Conservation (phyloP, 2,329 filamentous ascomycete genomes). For the Pyricularia grisea region DNA sequence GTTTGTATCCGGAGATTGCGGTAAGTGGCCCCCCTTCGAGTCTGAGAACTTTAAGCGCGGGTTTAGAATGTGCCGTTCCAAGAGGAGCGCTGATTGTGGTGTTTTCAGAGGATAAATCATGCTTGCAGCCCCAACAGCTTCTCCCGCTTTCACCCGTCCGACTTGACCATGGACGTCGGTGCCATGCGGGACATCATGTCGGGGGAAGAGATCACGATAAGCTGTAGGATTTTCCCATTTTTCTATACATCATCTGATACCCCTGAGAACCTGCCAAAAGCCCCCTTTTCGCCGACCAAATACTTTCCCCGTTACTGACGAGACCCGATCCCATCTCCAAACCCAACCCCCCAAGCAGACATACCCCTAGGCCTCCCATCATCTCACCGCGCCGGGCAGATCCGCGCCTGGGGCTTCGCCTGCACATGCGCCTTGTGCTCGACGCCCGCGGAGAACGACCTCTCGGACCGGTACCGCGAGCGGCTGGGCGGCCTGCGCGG, state of each 20-base stretch:
- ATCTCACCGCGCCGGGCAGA: slow-evolving; percentile 1
- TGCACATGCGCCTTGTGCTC: slow-evolving; percentile 16
- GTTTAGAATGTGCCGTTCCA: too few relatives aligned
- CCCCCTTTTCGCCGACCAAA: too few relatives aligned
- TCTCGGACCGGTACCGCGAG: not conserved
- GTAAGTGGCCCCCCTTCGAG: slow-evolving; percentile 12
- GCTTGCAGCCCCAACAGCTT: slow-evolving; percentile 25
- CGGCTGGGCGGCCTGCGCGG: not conserved
- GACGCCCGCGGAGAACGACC: slow-evolving; percentile 8
- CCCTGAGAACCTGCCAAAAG: not conserved
- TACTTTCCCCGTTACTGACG: not conserved
- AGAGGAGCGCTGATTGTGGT: too few relatives aligned
- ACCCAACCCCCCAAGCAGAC: slow-evolving; percentile 5
- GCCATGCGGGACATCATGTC: slow-evolving; percentile 23
- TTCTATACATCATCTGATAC: not conserved
- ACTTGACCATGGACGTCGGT: slow-evolving; percentile 21
- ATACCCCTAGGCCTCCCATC: slow-evolving; percentile 12
- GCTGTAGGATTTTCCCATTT: slow-evolving; percentile 14
- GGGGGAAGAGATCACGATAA: slow-evolving; percentile 25
- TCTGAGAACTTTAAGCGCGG: not conserved
- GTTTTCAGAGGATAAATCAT: slow-evolving; percentile 23
- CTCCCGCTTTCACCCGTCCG: slow-evolving; percentile 20
- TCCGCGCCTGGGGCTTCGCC: slow-evolving; percentile 15
- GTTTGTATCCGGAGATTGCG: slow-evolving; percentile 22
- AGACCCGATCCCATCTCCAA: not conserved